Evolutionary conservation across 495 filamentous ascomycete species (phyloP), one percentile per base, ranked within the genome.

Genomic region (Tuber calosporum): DNA sequence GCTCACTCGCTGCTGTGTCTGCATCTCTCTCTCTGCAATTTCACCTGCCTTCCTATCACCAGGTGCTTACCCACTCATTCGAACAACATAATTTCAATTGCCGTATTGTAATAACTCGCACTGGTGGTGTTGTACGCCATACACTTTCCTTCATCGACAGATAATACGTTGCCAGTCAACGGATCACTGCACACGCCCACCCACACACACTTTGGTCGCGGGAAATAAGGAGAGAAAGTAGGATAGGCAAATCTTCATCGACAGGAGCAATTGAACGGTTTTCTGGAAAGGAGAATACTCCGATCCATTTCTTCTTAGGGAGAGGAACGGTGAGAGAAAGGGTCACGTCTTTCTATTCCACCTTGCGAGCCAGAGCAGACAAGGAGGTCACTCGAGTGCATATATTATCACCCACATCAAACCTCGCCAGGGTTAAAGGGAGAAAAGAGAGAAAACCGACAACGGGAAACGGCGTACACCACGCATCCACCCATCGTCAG

Each of bases 371-470:
- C 53, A 26, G 53, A 62, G 53, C 34, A 62, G 53, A 34, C 26
- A 11, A 62, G 13, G 26, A 62, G 30, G 53, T 62, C 53, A 62
- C 53, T 62, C 53, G 11, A 34, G 53, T 62, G 30, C 53, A 62
- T 62, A 62, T 62, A 62, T 62, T 62, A 62, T 62, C 26, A 34
- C 53, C 53, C 53, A 62, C 53, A 62, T 62, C 53, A 62, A 62
- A 62, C 53, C 53, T 62, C 53, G 53, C 34, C 53, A 62, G 53
- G 53, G 53, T 62, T 11, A 34, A 62, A 30, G 53, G 53, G 11
- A 62, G 53, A 62, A 17, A 62, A 62, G 53, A 17, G 34, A 62
- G 53, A 62, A 62, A 62, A 62, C 53, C 53, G 53, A 62, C n/a
- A 2, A 30, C 53, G 53, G 53, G 53, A 34, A 34, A 34, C 53